Evolutionary conservation across 1,284 basidiomycete species (phyloP), one percentile per base, ranked within the genome.

Genomic region (Ceratobasidium sp.): DNA sequence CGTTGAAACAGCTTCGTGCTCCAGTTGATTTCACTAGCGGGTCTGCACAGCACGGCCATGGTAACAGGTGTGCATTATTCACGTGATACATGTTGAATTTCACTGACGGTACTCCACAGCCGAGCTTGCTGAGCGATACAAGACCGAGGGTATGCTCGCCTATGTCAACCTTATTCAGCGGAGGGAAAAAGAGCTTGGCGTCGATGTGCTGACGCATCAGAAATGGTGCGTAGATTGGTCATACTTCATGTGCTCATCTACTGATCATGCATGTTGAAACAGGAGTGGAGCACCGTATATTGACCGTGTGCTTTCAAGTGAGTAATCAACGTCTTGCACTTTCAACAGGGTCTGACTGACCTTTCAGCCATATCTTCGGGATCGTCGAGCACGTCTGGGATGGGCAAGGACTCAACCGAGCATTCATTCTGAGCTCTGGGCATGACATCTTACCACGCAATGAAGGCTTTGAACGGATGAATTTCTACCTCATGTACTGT

Each of bases 131-230:
- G 83, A 86, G 37, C 86, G 86, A 22, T 96, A 89, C 86, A 92
- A 92, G 83, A 87, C 88, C 29, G 91, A 94, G 58, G 94, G 94
- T 54, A 95, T 96, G 92, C 86, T 93, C 49, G 93, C 93, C 29
- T 95, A 95, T 80, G 92, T 95, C 71, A 86, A 94, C 75, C 86
- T 94, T 31, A 87, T 95, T 63, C 94, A 96, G 82, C 85, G 90
- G 76, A 94, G 92, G 82, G 96, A 98, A 83, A 91, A 92, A 81
- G 94, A 93, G 79, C 89, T 96, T 63, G 93, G 94, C 39, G 95
- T 93, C 78, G 96, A 98, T 81, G 95, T 98, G 53, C 85, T 98
- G 73, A 95, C 92, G 0, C 93, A 95, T 82, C 93, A 95, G 83
- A 94, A 94, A 85, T 95, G 94, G 94, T 89, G 58, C 75, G 85